phyloP scores from a whole-genome alignment of 305 asterid species.

The Fraxinus nigra region DNA sequence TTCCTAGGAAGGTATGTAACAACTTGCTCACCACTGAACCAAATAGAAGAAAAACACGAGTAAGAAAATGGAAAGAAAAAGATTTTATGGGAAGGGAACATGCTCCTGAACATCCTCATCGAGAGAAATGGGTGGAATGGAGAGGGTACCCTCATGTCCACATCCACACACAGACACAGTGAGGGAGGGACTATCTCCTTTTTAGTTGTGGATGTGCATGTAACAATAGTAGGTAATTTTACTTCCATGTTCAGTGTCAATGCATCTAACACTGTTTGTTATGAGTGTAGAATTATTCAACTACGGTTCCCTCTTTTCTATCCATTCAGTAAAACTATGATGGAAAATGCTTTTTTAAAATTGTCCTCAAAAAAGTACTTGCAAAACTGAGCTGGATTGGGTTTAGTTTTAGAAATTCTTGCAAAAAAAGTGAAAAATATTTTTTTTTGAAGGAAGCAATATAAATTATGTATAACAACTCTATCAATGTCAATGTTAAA shows the following conservation, averaged over 20 bases:
- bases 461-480: background rate
- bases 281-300: background rate
- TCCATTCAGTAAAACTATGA: background rate
- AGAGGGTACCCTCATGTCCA: background rate
- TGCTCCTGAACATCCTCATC: background rate
- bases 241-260: background rate
- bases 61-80: background rate
- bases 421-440: background rate
- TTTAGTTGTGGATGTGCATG: background rate
- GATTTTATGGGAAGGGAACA: background rate
- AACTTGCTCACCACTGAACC: slow-evolving; percentile 10
- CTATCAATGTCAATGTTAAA: background rate
- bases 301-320: background rate
- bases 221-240: background rate
- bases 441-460: background rate
- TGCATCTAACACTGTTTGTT: background rate
- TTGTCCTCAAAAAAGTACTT: background rate
- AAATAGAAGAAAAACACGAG: background rate
- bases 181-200: background rate
- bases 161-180: background rate
- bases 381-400: background rate
- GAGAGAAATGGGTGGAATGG: background rate
- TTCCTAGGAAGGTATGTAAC: slow-evolving; percentile 77
- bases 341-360: background rate
- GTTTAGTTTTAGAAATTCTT: background rate